phyloP scores from a whole-genome alignment of 2,329 filamentous ascomycete genomes.

The Monosporascus sp. region DNA sequence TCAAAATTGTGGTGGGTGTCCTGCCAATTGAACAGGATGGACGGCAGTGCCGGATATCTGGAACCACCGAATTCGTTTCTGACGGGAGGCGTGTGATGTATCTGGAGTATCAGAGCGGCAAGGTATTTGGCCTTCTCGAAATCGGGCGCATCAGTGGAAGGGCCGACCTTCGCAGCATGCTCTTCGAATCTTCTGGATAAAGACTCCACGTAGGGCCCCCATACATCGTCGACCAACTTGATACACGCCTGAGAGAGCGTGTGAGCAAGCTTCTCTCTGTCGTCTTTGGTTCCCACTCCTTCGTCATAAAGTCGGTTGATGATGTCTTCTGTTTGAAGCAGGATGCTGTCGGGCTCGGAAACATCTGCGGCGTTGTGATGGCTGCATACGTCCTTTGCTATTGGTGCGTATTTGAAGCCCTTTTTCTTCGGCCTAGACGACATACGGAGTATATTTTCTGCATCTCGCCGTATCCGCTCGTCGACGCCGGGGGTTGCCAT shows the following conservation, averaged over 20 bases:
- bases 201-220: conserved; percentile 48
- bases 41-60: conserved; percentile 55
- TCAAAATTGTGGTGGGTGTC: conserved; percentile 69
- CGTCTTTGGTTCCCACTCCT: conserved; percentile 50
- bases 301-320: conserved; percentile 61
- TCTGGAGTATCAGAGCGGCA: conserved; percentile 69
- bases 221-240: conserved; percentile 45
- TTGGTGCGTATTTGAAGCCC: conserved; percentile 59
- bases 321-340: conserved; percentile 70
- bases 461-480: conserved; percentile 47
- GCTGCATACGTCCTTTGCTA: conserved; percentile 66
- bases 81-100: conserved; percentile 62
- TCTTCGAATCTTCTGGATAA: conserved; percentile 45
- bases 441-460: conserved; percentile 49
- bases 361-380: conserved; percentile 53
- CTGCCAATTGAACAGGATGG: conserved; percentile 79
- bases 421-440: conserved; percentile 42
- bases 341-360: conserved; percentile 63
- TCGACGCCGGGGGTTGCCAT: conserved; percentile 50
- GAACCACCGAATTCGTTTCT: conserved; percentile 32
- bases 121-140: conserved; percentile 75
- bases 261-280: conserved; percentile 50
- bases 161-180: conserved; percentile 58
- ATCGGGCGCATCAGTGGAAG: conserved; percentile 52
- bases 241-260: conserved; percentile 49